Base-by-base conservation (phyloP, 805 yeast species). In the Naumovozyma dairenensis region DNA sequence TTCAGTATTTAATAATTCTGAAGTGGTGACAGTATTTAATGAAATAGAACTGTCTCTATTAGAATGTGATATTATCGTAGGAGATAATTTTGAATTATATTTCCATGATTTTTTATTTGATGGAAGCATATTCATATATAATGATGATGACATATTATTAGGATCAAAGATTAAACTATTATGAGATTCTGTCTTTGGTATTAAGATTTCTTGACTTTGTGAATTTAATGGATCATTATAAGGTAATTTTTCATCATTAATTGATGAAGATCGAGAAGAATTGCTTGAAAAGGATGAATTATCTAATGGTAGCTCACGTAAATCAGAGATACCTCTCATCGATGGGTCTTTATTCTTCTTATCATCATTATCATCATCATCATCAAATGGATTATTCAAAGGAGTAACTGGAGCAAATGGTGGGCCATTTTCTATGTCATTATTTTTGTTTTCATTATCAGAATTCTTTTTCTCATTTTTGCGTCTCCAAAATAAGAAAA, bases 21-120 rank as follows among this genome's bases (percentile, higher is more conserved):
- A 83, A 1, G 96, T 84, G 21, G 87, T 77, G 21, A 87, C 87
- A 0, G 95, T 85, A 18, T 85, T 86, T 37, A 80, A 49, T 0
- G 96, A 82, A 25, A 70, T 71, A 36, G 74, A 65, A 7, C 93
- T 79, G 22, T 72, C 76, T 53, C 89, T 72, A 29, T 72, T 37
- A 24, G 8, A 24, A 17, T 42, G 43, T 19, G 31, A 35, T 17
- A 16, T 65, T 21, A 62, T 65, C 67, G 62, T 27, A 55, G 38
- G 24, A 53, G 45, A 27, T 53, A 53, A 17, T 6, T 29, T 18
- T 12, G 40, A 37, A 46, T 43, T 62, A 28, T 59, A 59, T 48
- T 86, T 65, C 87, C 87, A 80, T 4, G 79, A 78, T 48, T 49
- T 70, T 63, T 46, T 66, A 51, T 35, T 57, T 3, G 53, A 53